A percentile compares a stretch with the other conserved stretches of the same genome.
Evolutionary conservation across 2,329 filamentous ascomycete species (phyloP).

Genomic region (Diaporthe amygdali): DNA sequence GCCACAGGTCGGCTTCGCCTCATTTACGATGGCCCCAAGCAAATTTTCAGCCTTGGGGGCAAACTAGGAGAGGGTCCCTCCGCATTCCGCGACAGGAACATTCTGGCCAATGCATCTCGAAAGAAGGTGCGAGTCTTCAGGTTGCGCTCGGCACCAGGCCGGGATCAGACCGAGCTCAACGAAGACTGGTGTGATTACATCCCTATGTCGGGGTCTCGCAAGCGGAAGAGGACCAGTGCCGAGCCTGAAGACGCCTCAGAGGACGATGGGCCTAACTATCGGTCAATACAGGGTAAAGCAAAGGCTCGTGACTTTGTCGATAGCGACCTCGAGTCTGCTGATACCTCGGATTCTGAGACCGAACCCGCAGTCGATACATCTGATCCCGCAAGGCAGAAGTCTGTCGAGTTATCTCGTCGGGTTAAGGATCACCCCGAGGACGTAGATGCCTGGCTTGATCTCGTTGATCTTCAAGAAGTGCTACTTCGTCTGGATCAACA

Average conservation of each 20-base stretch:
- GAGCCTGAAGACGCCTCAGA: conserved; percentile 43
- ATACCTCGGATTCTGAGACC: conserved; percentile 46
- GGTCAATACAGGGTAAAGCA: conserved; percentile 69
- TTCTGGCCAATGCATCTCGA: conserved; percentile 48
- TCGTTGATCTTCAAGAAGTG: conserved; percentile 79
- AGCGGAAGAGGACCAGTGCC: conserved; percentile 36
- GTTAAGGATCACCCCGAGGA: conserved; percentile 72
- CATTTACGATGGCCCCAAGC: conserved; percentile 65
- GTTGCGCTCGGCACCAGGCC: conserved; percentile 34
- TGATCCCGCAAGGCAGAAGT: conserved; percentile 56
- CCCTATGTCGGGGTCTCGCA: conserved; percentile 47
- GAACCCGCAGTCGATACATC: conserved; percentile 39
- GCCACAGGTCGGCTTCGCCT: conserved; percentile 65
- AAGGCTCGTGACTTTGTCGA: conserved; percentile 53
- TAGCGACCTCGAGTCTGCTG: conserved; percentile 55
- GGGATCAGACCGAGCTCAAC: neutral
- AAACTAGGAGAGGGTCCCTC: conserved; percentile 46
- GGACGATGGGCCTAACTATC: conserved; percentile 61
- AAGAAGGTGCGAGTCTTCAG: conserved; percentile 46
- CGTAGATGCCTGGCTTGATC: conserved; percentile 74
- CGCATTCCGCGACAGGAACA: conserved; percentile 51
- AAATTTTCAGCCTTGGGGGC: conserved; percentile 55
- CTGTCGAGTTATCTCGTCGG: conserved; percentile 65
- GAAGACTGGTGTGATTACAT: conserved; percentile 49
- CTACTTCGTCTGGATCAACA: conserved; percentile 60